Conservation (phyloP, 2,329 filamentous ascomycete species). For the Botryosphaeria agaves region DNA sequence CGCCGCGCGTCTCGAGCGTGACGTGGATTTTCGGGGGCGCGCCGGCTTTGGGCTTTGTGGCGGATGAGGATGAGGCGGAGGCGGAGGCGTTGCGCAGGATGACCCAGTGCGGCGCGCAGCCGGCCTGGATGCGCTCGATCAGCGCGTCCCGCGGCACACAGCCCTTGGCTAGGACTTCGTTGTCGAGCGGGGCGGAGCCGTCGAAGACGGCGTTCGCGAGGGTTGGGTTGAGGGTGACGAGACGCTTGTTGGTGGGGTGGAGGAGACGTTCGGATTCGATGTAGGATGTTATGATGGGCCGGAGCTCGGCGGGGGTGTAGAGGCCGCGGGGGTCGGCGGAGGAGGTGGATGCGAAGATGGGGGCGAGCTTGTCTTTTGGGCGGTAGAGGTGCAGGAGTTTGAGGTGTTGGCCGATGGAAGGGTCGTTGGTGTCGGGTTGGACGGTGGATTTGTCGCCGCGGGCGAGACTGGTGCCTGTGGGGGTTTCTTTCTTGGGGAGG, state of each 20-base stretch:
- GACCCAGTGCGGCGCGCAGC: conserved; percentile 37
- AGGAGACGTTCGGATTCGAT: conserved; percentile 39
- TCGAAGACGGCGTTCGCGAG: conserved; percentile 45
- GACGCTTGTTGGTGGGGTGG: conserved; percentile 39
- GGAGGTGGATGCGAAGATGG: conserved; percentile 34
- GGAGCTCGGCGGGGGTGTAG: conserved; percentile 43
- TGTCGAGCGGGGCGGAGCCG: conserved; percentile 33
- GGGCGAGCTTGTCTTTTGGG: conserved; percentile 38
- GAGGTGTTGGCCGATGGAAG: conserved; percentile 28
- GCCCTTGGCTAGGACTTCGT: conserved; percentile 38
- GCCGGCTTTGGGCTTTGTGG: conserved; percentile 44
- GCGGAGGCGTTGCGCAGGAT: conserved; percentile 33
- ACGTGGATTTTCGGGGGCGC: conserved; percentile 41
- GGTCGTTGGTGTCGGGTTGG: conserved; percentile 17
- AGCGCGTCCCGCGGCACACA: conserved; percentile 42
- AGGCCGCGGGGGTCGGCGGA: conserved; percentile 33
- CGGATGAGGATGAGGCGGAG: conserved; percentile 16
- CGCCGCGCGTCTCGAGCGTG: conserved; percentile 44
- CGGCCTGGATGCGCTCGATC: conserved; percentile 38
- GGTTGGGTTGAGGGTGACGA: conserved; percentile 43
- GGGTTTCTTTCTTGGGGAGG: conserved; percentile 38
- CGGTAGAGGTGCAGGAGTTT: conserved; percentile 36
- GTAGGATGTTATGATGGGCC: conserved; percentile 38
- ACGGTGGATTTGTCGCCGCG: conserved; percentile 19
- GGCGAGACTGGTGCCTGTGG: conserved; percentile 18